phyloP scores from a whole-genome alignment of 768 basidiomycete species.

The Clitopilus passeckerianus region DNA sequence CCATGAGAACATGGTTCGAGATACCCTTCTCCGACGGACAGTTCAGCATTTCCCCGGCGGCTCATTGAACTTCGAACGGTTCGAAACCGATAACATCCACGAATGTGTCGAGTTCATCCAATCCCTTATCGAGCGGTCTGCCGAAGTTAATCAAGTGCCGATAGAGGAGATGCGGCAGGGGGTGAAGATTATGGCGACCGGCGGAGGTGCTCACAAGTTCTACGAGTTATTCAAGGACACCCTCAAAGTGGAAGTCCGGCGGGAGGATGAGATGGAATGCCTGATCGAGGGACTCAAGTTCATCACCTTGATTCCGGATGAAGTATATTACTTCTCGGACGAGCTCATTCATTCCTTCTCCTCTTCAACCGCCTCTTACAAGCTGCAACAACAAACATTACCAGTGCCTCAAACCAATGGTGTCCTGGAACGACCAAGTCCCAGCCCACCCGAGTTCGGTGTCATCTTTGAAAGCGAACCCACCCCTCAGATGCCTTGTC shows the following conservation, averaged over 20 bases:
- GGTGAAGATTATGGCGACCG: slow-evolving; percentile 97
- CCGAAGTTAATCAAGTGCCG: slow-evolving; percentile 78
- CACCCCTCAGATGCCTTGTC: slow-evolving; percentile 86
- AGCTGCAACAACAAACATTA: slow-evolving; percentile 3
- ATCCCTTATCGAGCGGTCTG: slow-evolving; percentile 81
- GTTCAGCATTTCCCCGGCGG: slow-evolving; percentile 91
- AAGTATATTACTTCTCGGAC: slow-evolving; percentile 98
- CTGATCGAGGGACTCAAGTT: slow-evolving; percentile 95
- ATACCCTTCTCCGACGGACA: slow-evolving; percentile 63
- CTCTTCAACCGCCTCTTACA: slow-evolving; percentile 14
- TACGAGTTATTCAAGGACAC: slow-evolving; percentile 73
- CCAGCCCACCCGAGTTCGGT: slow-evolving; percentile 83
- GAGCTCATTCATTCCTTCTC: slow-evolving; percentile 76
- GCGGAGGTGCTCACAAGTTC: slow-evolving; percentile 95
- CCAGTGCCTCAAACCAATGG: slow-evolving; percentile 5
- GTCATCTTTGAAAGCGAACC: slow-evolving; percentile 85
- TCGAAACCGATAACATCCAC: slow-evolving; percentile 87
- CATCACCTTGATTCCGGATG: slow-evolving; percentile 91
- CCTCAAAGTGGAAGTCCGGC: slow-evolving; percentile 77
- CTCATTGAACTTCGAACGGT: slow-evolving; percentile 95
- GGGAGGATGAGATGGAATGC: slow-evolving; percentile 99
- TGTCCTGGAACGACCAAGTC: slow-evolving; percentile 76
- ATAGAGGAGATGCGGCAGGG: slow-evolving; percentile 87
- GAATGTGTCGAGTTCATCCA: slow-evolving; percentile 85
- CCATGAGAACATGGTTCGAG: slow-evolving; percentile 44